These are phyloP conservation scores for Lasiodiplodia sp. DNA, from an alignment of 2,329 filamentous ascomycete species.

Conservation along the genomic window DNA sequence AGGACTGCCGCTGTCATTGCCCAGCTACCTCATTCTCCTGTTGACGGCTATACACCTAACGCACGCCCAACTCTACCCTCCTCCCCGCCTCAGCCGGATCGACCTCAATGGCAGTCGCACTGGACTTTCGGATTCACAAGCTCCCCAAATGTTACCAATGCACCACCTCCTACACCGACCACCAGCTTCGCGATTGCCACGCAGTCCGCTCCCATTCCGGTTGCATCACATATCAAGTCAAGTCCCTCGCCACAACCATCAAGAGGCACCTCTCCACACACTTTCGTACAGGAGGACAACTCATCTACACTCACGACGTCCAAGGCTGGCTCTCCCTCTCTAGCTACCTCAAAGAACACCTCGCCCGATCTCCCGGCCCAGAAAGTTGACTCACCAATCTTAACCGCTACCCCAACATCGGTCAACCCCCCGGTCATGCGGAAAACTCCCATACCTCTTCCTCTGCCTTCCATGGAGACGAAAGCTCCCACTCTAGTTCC, in stretches of 20 bases:
- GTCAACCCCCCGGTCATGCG: not conserved
- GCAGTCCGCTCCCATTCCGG: not conserved
- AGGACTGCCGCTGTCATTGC: conserved; percentile 5
- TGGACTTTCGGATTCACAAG: not conserved
- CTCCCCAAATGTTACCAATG: not conserved
- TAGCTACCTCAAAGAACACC: conserved; percentile 1
- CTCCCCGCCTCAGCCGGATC: not conserved
- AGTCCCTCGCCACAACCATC: not conserved
- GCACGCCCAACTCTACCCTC: not conserved
- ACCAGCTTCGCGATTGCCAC: not conserved
- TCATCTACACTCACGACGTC: not conserved
- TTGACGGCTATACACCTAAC: not conserved
- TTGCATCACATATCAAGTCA: not conserved
- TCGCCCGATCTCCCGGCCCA: not conserved
- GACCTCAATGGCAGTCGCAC: not conserved
- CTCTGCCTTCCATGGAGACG: not conserved
- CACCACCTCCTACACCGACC: not conserved
- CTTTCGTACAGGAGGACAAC: not conserved
- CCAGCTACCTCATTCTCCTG: conserved; percentile 1
- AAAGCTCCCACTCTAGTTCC: not conserved
- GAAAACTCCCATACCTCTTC: not conserved
- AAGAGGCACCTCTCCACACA: not conserved
- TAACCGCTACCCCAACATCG: not conserved
- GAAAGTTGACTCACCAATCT: not conserved
- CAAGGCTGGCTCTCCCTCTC: not conserved